Evolutionary conservation across 768 basidiomycete genomes (phyloP), one percentile per base, ranked within the genome.

Genomic region (Megacollybia marginata): DNA sequence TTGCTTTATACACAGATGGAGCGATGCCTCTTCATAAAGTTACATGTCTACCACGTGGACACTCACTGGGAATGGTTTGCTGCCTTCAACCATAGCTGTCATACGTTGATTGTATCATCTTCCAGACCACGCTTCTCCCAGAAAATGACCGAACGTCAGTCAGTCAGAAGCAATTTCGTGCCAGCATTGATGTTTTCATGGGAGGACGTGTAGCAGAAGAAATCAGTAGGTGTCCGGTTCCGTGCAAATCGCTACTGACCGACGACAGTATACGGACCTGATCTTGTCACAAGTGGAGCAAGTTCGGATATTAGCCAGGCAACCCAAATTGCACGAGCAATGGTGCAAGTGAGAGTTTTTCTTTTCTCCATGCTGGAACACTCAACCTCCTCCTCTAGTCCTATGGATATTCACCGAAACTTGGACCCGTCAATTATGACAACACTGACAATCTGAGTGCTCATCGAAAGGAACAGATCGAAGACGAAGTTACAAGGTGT

Each of bases 1-100:
- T 93, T 20, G 93, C 95, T 6, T 71, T 98, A 44, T 92, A 92
- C 64, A 98, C 96, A 1, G 80, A 89, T 54, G 95, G 94, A 46
- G 92, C 94, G 40, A 92, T 93, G 80, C 96, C 96, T 38, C 69
- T 99, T 54, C 94, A 98, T 67, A 96, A 96, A 71, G 95, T 98
- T 33, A 98, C 95, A 20, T 96, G 95, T 63, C 80, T 99, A 48
- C 95, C 95, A 36, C 88, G 96, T 58, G 96, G 96, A 23, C 88
- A 95, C 62, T 88, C 93, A 18, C 76, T 98, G 42, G 93, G 94
- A 70, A 15, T 44, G 44, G n/a, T 44, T 13, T 40, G 15, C 38
- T 40, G 19, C 8, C 38, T 19, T 40, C 38, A 40, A 40, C 15
- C 8, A 15, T 40, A 5, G 7, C 19, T 15, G 15, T 19, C 19